These are phyloP conservation scores for Candida lessepsii DNA, from an alignment of 805 yeast species.

Conservation along the genomic window DNA sequence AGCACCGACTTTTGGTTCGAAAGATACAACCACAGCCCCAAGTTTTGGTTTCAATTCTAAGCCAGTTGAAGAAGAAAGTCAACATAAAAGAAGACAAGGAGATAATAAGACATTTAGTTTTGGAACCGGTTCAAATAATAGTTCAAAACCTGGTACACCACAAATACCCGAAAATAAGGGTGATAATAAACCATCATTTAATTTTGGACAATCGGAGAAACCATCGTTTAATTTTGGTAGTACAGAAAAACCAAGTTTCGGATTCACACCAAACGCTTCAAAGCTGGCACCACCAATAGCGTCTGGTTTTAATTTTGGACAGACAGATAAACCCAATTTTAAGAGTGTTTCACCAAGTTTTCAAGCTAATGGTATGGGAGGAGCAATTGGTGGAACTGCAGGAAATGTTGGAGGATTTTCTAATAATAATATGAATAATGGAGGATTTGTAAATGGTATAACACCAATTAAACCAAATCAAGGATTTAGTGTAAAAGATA, in stretches of 20 bases:
- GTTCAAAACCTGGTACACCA: constrained; percentile 3
- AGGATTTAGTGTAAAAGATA: constrained; percentile 7
- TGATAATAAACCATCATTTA: constrained; percentile 8
- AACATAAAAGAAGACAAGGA: constrained; percentile 7
- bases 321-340: constrained; percentile 26
- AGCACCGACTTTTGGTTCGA: too few species aligned
- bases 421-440: too few species aligned
- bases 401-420: background rate
- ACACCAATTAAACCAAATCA: constrained; percentile 14
- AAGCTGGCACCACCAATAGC: constrained; percentile 8
- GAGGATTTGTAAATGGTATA: constrained; percentile 14
- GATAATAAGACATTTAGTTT: background rate
- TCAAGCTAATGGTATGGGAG: too few species aligned
- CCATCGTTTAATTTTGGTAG: constrained; percentile 11
- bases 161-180: background rate
- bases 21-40: background rate
- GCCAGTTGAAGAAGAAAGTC: constrained; percentile 5
- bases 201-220: constrained; percentile 10
- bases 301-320: constrained; percentile 23
- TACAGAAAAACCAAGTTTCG: constrained; percentile 14
- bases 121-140: constrained; percentile 6
- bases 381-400: too few species aligned
- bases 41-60: constrained; percentile 1
- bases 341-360: constrained; percentile 11
- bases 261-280: constrained; percentile 8